phyloP scores from a whole-genome alignment of 1,284 basidiomycete species.

The Naganishia liquefaciens region DNA sequence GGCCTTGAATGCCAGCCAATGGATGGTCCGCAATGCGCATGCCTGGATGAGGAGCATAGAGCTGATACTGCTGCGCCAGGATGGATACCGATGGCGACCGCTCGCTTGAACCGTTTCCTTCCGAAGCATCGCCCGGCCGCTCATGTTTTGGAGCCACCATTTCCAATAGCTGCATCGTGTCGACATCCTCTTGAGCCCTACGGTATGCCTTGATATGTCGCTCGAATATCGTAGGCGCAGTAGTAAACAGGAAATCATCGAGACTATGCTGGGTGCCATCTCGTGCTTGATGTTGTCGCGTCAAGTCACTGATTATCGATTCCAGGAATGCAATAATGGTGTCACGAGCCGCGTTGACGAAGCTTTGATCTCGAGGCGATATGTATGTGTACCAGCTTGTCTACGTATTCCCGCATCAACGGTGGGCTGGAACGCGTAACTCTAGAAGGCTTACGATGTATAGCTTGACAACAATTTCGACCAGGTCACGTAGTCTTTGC shows the following conservation, averaged over 20 bases:
- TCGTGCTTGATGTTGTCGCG: not conserved
- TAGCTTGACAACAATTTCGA: conserved; percentile 22
- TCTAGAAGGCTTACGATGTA: conserved; percentile 7
- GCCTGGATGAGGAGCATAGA: conserved; percentile 16
- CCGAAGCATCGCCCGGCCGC: not conserved
- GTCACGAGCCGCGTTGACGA: conserved; percentile 37
- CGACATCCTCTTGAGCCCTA: conserved; percentile 11
- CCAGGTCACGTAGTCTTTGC: not conserved
- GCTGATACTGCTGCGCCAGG: conserved; percentile 7
- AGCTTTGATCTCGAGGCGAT: conserved; percentile 42
- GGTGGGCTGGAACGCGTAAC: not conserved
- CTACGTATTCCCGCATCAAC: not conserved
- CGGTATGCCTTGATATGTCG: conserved; percentile 39
- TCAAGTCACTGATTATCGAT: conserved; percentile 24
- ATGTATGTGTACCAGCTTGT: conserved; percentile 45
- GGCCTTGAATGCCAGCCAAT: not conserved
- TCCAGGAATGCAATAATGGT: conserved; percentile 38
- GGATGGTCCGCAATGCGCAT: not conserved
- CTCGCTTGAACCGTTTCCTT: too few species aligned
- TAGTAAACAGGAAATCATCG: conserved; percentile 38
- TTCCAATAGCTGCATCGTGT: not conserved
- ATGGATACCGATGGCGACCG: not conserved
- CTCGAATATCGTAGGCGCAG: conserved; percentile 39
- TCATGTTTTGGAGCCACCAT: not conserved
- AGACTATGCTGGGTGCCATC: not conserved